Base-by-base conservation (phyloP, 2,329 filamentous ascomycete species). In the Tolypocladium album region DNA sequence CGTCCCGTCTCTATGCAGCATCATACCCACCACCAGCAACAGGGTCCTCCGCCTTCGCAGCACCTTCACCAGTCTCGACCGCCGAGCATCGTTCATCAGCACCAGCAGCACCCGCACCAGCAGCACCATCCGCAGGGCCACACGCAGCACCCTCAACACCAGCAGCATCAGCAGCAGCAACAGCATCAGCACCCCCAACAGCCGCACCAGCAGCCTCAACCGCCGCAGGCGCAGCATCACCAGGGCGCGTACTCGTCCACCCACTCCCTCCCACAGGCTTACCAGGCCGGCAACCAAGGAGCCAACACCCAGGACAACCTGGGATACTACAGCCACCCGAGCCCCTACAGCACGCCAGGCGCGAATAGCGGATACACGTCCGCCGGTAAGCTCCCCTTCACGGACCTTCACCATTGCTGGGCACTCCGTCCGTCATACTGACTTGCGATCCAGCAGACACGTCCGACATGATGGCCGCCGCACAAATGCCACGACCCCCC, bases 301-400 rank as follows among this genome's bases (percentile, higher is more conserved):
- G 78, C 81, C 61, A 83, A 78, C 69, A 81, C 82, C 53, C 87
- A 87, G 69, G 89, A 95, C 61, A 73, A 68, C 67, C 77, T 89
- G 58, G 82, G 86, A 68, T 96, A 93, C 75, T 86, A 88, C 70
- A 84, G 88, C 61, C 89, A 94, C 71, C 84, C 89, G 64, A 90
- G 87, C 72, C 85, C 90, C 13, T 96, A 96, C 78, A 92, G 88
- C 76, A 88, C 90, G 59, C 87, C 89, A 66, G 90, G 88, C 76
- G 85, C 88, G 62, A 86, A 88, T 59, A 89, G 88, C 75, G 89
- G 89, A 77, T 96, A 96, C 76, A 87, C 90, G 64, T 90, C 91
- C 71, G 89, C 89, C 79, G 90, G 90, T 94, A 78, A 81, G 88
- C 80, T 63, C 39, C 40, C 59, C 27, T 31, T 20, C 55, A 43